Conservation (phyloP, 2,329 filamentous ascomycete species). For the Venturiaceae sp. region DNA sequence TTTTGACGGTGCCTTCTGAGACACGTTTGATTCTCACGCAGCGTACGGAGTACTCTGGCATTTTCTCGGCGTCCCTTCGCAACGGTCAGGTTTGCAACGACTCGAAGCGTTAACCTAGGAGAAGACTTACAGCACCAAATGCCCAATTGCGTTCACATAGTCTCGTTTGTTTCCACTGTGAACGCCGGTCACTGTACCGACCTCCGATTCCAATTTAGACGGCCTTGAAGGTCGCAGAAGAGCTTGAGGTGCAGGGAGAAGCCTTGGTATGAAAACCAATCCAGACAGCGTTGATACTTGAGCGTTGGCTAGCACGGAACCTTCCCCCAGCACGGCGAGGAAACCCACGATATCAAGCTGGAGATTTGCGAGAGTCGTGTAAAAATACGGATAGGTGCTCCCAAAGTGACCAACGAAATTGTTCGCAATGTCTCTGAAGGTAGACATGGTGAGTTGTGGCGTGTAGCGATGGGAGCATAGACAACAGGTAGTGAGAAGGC, state of each 20-base stretch:
- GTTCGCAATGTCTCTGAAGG: neutral
- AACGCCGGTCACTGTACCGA: conserved; percentile 34
- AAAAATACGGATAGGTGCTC: neutral
- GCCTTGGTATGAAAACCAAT: conserved; percentile 38
- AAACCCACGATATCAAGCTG: conserved; percentile 47
- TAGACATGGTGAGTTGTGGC: neutral
- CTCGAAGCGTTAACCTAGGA: conserved; percentile 18
- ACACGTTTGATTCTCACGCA: conserved; percentile 28
- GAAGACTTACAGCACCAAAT: conserved; percentile 26
- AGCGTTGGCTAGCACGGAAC: conserved; percentile 40
- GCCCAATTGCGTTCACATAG: conserved; percentile 38
- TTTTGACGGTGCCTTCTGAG: conserved; percentile 24
- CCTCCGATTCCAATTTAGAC: conserved; percentile 27
- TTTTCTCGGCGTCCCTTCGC: conserved; percentile 20
- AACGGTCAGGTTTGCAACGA: neutral
- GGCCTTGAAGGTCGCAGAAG: conserved; percentile 36
- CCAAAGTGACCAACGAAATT: neutral
- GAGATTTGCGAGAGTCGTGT: conserved; percentile 22
- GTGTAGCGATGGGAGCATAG: neutral
- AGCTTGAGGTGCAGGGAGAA: conserved; percentile 41
- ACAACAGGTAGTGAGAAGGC: neutral
- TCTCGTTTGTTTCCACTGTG: conserved; percentile 36
- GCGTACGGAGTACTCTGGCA: conserved; percentile 28
- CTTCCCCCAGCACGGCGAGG: conserved; percentile 42
- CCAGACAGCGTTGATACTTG: conserved; percentile 39